These are phyloP conservation scores for Zygosaccharomyces bisporus DNA, from an alignment of 805 yeast species.

Conservation along the genomic window DNA sequence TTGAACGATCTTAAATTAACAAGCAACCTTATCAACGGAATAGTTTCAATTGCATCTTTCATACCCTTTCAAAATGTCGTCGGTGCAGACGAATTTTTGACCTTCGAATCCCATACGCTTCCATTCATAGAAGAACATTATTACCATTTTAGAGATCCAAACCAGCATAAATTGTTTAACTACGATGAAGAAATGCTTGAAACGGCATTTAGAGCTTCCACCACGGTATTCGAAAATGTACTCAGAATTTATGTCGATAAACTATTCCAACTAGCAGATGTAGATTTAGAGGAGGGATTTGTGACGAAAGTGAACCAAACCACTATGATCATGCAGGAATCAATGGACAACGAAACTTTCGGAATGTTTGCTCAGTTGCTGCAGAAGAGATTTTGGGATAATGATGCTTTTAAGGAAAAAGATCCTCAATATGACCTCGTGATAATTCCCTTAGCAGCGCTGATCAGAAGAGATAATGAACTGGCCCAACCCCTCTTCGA, in stretches of 20 bases:
- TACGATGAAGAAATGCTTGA: slow-evolving; percentile 47
- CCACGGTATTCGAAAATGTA: slow-evolving; percentile 63
- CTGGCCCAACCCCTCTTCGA: slow-evolving; percentile 28
- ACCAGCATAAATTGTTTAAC: slow-evolving; percentile 31
- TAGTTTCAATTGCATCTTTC: slow-evolving; percentile 66
- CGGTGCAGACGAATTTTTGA: slow-evolving; percentile 37
- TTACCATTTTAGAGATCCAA: slow-evolving; percentile 41
- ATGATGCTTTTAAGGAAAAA: slow-evolving; percentile 55
- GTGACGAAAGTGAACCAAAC: slow-evolving; percentile 42
- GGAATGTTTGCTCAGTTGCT: slow-evolving; percentile 40
- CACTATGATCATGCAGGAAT: slow-evolving; percentile 50
- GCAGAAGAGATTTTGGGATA: slow-evolving; percentile 41
- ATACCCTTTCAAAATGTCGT: slow-evolving; percentile 66
- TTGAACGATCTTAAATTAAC: slow-evolving; percentile 80
- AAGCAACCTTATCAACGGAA: slow-evolving; percentile 58
- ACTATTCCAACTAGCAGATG: slow-evolving; percentile 60
- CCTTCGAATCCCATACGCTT: slow-evolving; percentile 39
- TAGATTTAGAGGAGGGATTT: slow-evolving; percentile 38
- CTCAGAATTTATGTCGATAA: slow-evolving; percentile 54
- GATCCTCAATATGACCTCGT: slow-evolving; percentile 59
- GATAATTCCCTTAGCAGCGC: slow-evolving; percentile 67
- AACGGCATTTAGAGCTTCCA: slow-evolving; percentile 64
- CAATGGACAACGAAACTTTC: slow-evolving; percentile 57
- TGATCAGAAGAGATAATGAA: slow-evolving; percentile 54
- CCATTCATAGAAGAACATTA: slow-evolving; percentile 68